Base-by-base conservation (phyloP, 2,329 filamentous ascomycete species). In the Diplodia scrobiculata region DNA sequence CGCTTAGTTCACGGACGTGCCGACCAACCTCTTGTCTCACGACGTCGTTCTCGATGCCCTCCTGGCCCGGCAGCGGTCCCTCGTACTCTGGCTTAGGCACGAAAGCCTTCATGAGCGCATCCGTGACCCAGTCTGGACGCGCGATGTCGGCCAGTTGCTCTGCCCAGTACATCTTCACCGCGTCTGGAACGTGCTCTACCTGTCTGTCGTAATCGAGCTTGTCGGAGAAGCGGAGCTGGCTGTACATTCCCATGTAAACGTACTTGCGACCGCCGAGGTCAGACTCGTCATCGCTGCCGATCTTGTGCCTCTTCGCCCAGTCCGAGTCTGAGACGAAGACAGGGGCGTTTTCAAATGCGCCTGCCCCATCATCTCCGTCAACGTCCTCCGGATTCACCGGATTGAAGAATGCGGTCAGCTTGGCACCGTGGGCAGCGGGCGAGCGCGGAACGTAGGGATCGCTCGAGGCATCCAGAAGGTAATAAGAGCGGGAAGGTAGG, bases 351-450 rank as follows among this genome's bases (percentile, higher is more conserved):
- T 72, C 66, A 67, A 78, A 79, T 3, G 76, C 73, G 34, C 66
- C 70, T 1, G 68, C 66, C 7, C 70, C 72, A 1, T 66, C 68
- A 6, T 74, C 69, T 21, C 63, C 65, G 13, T 68, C 69, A 4
- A 68, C 63, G 10, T 77, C 75, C n/a, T 73, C 71, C 0, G 72
- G 70, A 3, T 74, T 72, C 7, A 72, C 68, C 19, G 66, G 59
- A 69, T 81, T 81, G 76, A 80, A 80, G 73, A 82, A 79, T 0
- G 79, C 75, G 0, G 77, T 80, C 9, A 83, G 70, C 67, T 82
- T 82, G 4, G 80, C 80, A 34, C 81, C 81, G 65, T 82, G 79
- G 21, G 72, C 50, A 60, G 80, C 79, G 2, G 80, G 77, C 0
- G 55, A n/a, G 1, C 67, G 63, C 0, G 81, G 81, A 5, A 80